Evolutionary conservation across 768 basidiomycete species (phyloP), one percentile per base, ranked within the genome.

Genomic region (Mycena olivaceomarginata): DNA sequence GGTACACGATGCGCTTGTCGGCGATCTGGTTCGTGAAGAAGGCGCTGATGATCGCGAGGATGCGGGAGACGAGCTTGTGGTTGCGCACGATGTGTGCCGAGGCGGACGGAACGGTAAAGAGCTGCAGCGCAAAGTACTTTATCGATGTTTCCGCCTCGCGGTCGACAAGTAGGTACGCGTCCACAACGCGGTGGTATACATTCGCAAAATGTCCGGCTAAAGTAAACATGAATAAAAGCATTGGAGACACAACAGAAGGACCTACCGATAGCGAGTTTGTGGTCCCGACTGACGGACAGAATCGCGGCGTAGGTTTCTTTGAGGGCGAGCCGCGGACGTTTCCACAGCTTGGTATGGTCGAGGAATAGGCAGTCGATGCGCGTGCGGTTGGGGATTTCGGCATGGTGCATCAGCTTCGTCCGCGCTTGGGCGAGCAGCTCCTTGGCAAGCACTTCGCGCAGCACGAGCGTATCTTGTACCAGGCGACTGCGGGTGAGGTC

Each of bases 141-240:
- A 99, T 95, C 18, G 96, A 97, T 9, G 96, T 97, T 83, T 99
- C 98, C 0, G 96, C 94, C 83, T 99, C 98, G 15, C 98, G 92
- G 80, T 99, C 98, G 25, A 95, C 92, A 60, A 98, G 92, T 11
- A 99, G 92, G 85, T 98, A 99, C 2, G 96, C 92, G 80, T 98
- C 96, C 80, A 98, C 95, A 65, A 99, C 89, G 9, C 94, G 91
- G 72, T 94, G 94, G 85, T 99, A 99, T 12, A 96, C 93, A 69
- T 90, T 91, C 0, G 96, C 94, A 83, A 97, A 97, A 80, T 94
- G 95, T 7, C 94, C 92, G 13, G 96, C 97, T 97, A 80, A 39
- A 39, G 67, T 48, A 59, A 31, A 60, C 16, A 16, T 64, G 18
- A 76, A 11, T 56, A 45, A 51, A 4, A 67, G 31, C 43, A 20